These are phyloP conservation scores for Epichloe uncinata DNA, from an alignment of 2,329 filamentous ascomycete species.

Conservation along the genomic window DNA sequence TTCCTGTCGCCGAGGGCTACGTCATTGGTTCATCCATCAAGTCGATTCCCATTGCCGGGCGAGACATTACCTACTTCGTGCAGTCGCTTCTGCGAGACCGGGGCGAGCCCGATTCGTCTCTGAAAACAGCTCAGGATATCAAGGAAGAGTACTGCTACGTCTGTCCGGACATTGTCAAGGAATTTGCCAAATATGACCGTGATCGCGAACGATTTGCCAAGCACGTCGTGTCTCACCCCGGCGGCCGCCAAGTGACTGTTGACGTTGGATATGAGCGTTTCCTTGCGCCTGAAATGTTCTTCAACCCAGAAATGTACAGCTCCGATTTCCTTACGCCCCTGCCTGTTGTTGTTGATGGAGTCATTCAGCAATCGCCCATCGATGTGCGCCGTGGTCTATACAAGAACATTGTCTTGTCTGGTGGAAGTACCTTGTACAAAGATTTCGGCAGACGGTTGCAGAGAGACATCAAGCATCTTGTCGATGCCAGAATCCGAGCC, in stretches of 20 bases:
- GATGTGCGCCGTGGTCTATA: constrained; percentile 94
- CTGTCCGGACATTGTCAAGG: constrained; percentile 96
- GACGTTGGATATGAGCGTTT: constrained; percentile 98
- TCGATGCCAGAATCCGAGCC: constrained; percentile 82
- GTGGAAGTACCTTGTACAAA: constrained; percentile 95
- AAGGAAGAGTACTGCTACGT: constrained; percentile 99
- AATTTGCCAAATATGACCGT: constrained; percentile 86
- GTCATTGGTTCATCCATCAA: constrained; percentile 99
- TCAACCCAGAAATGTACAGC: constrained; percentile 99
- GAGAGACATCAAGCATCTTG: constrained; percentile 90
- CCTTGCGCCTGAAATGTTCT: constrained; percentile 96
- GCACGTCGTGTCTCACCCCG: constrained; percentile 75
- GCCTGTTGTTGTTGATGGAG: constrained; percentile 84
- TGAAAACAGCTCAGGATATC: constrained; percentile 95
- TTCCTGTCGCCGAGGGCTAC: constrained; percentile 95
- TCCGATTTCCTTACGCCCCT: constrained; percentile 96
- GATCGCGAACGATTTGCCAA: constrained; percentile 86
- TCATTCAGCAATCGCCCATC: constrained; percentile 95
- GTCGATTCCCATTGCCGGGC: constrained; percentile 93
- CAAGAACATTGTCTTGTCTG: constrained; percentile 98
- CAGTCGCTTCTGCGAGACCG: constrained; percentile 92
- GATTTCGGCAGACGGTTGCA: constrained; percentile 94
- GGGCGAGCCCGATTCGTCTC: constrained; percentile 87
- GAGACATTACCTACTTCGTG: constrained; percentile 98
- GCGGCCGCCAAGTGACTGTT: constrained; percentile 70